Conservation (phyloP, 768 basidiomycete species). For the Kwoniella bestiolae region DNA sequence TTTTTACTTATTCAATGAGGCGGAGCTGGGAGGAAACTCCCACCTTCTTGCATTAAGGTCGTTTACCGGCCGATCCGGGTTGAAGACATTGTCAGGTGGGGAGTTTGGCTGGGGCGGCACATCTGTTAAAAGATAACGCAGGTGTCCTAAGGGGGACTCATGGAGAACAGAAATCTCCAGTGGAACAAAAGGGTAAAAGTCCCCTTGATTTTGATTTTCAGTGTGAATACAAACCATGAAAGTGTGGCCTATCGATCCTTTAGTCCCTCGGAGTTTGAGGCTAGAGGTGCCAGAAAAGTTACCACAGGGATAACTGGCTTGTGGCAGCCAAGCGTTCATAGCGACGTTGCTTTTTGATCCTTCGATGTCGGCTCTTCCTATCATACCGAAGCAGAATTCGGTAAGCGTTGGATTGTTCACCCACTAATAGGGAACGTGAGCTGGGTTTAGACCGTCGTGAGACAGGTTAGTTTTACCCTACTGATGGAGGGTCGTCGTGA, state of each 20-base stretch:
- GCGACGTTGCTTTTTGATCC: constrained; percentile 80
- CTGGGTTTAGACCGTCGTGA: constrained; percentile 61
- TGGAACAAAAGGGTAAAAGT: constrained; percentile 81
- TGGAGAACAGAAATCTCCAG: constrained; percentile 78
- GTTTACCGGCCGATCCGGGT: constrained; percentile 66
- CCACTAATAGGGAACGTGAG: constrained; percentile 75
- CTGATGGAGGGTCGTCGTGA: constrained; percentile 75
- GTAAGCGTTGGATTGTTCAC: constrained; percentile 77
- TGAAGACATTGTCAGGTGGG: constrained; percentile 79
- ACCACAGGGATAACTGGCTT: constrained; percentile 81
- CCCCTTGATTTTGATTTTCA: constrained; percentile 81
- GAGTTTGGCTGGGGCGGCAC: constrained; percentile 77
- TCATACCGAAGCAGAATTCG: constrained; percentile 78
- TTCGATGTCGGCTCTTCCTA: constrained; percentile 80
- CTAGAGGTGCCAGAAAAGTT: constrained; percentile 80
- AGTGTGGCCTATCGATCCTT: constrained; percentile 83
- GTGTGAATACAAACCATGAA: constrained; percentile 80
- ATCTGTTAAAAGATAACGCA: constrained; percentile 80
- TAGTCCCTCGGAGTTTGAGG: constrained; percentile 77
- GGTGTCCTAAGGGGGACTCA: constrained; percentile 78
- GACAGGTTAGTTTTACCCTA: constrained; percentile 86
- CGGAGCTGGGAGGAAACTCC: constrained; percentile 64
- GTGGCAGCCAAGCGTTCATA: constrained; percentile 76
- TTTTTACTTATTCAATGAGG: constrained; percentile 79
- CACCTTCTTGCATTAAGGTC: constrained; percentile 60